Base-by-base conservation (phyloP, 2,329 filamentous ascomycete species). In the Endoconidiophora laricicola region DNA sequence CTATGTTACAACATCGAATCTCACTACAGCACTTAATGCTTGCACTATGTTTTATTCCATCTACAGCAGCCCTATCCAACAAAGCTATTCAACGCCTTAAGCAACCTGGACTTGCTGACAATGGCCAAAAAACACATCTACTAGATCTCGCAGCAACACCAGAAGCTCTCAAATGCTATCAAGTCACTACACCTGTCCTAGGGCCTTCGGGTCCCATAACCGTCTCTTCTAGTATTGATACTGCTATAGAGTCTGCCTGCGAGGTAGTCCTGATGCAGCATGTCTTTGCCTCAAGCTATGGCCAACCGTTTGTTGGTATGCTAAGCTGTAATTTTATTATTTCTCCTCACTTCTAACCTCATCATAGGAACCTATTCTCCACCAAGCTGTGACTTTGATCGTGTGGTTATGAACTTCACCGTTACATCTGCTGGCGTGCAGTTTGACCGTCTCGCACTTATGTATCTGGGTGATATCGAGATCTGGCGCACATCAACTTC, bases 401-500 rank as follows among this genome's bases (percentile, higher is more conserved):
- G 78, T 33, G 80, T 88, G 14, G 72, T 76, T 22, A 76, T 91
- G 62, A 86, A 87, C 59, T 74, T 91, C 56, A 88, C 82, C 0
- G 79, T 83, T 12, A 76, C 75, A 1, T 83, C 81, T 7, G 67
- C 69, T 54, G 86, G 86, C 1, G 72, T 75, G 2, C 86, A 93
- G 57, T 88, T 75, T 62, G 86, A 93, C 60, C 74, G 85, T 38
- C 69, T 90, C 6, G 86, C 78, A 3, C 63, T 81, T 29, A 79
- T 91, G 72, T 91, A 81, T 58, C 69, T 91, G 37, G 78, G 77
- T 39, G 82, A 90, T 60, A 78, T 75, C 7, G 85, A 93, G 61
- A 72, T 93, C n/a, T 91, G 83, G 69, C 72, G 85, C 22, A 88
- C 84, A 2, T 87, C 83, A 4, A 93, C 86, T 1, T 83, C 85